Percentiles rank a stretch among this genome's conserved stretches.
Conservation (phyloP, 352 stramenopile genomes). For the Pelagophyceae sp. region DNA sequence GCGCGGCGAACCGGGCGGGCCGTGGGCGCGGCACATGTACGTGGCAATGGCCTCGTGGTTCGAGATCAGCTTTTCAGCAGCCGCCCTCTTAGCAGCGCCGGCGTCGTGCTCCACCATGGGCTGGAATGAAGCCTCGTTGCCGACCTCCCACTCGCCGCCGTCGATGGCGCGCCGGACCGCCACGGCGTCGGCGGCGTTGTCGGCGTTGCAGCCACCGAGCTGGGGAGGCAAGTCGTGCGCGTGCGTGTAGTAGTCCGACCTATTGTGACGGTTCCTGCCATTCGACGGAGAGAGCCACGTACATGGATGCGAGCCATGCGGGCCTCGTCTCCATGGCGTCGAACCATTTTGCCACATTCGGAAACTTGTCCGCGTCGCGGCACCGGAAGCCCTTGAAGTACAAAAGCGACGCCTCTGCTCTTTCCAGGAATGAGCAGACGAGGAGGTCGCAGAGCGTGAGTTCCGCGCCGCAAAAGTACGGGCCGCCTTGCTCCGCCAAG, state of each 20-base stretch:
- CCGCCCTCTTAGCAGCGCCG: conserved; percentile 35
- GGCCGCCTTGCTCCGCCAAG: conserved; percentile 37
- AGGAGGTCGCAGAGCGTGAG: conserved; percentile 59
- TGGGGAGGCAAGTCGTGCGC: conserved; percentile 62
- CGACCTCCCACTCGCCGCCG: conserved; percentile 30
- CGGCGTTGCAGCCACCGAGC: conserved; percentile 47
- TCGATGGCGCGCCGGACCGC: conserved; percentile 43
- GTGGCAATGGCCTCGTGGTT: conserved; percentile 46
- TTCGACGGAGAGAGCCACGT: too few relatives aligned
- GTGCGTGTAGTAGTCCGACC: conserved; percentile 65
- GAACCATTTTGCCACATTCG: conserved; percentile 43
- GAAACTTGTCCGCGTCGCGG: conserved; percentile 36
- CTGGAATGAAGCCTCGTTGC: conserved; percentile 41
- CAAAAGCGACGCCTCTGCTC: conserved; percentile 56
- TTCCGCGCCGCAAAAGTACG: conserved; percentile 50
- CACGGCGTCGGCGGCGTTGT: conserved; percentile 2
- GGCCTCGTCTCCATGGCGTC: conserved; percentile 60
- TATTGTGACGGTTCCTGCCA: too few relatives aligned
- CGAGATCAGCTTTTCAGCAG: conserved; percentile 40
- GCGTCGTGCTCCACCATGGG: conserved; percentile 46
- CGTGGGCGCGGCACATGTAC: conserved; percentile 41
- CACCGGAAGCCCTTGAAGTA: conserved; percentile 67
- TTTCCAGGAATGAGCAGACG: conserved; percentile 62
- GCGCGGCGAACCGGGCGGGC: conserved; percentile 16
- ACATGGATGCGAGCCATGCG: conserved; percentile 58